Base-by-base conservation (phyloP, 2,329 filamentous ascomycete species). In the Emmonsiellopsis sp. region DNA sequence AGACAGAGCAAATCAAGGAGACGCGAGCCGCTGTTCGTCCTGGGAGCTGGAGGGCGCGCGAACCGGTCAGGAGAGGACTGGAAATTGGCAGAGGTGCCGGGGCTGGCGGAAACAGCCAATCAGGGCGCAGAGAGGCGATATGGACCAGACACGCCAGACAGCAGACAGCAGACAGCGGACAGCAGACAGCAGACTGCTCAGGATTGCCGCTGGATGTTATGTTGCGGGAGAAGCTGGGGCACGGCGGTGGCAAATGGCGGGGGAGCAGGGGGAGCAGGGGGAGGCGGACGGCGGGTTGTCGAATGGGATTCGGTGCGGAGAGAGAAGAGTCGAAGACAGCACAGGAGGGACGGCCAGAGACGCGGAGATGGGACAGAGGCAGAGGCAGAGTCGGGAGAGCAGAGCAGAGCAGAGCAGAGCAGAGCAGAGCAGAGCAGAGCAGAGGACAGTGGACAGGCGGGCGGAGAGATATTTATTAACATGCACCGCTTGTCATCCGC, bases 61-160 rank as follows among this genome's bases (percentile, higher is more conserved):
- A 37, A 14, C 5, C 32, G 31, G 27, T 50, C 32, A 39, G 33
- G 17, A 36, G 27, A 27, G 42, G 17, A 32, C 49, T 52, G 31
- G 50, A 52, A 32, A 43, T 39, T 39, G 32, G 50, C 11, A 21
- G 50, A 17, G 32, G 50, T 46, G 50, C 50, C 45, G 42, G 42
- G 33, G 9, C 33, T 9, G 42, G 11, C 13, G 11, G 34, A 7
- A 32, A n/a, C 50, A 46, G 42, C 50, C 50, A 52, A 52, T 52
- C 32, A 46, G 42, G 13, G 2, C 3, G 21, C 32, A 39, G 42
- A n/a, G 32, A 36, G 6, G 50, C 32, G 50, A 11, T 46, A 40
- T 40, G 46, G 6, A 40, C 46, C n/a, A 27, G 17, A 2, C 34
- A 6, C 6, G 27, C 45, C 33, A 21, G 46, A 27, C 21, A 27